Evolutionary conservation across 768 basidiomycete species (phyloP).

Genomic region (Macrolepiota dolichaula): DNA sequence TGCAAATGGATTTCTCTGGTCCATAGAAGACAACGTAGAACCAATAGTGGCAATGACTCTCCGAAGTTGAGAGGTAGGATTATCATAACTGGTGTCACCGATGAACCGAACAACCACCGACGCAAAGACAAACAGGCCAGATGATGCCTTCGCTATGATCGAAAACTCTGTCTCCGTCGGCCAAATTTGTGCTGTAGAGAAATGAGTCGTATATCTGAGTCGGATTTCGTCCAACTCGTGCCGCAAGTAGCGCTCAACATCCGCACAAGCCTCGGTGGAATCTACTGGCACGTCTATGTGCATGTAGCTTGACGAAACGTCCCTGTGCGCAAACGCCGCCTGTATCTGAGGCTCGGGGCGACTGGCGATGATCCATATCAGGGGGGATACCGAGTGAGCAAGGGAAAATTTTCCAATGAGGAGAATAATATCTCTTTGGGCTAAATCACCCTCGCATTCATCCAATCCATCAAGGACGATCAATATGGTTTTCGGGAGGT

Average conservation of each 20-base stretch:
- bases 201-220: background rate
- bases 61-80: too few relatives aligned
- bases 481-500: background rate
- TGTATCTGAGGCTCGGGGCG: slow-evolving; percentile 22
- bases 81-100: slow-evolving; percentile 3
- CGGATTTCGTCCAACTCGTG: slow-evolving; percentile 8
- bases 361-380: too few relatives aligned
- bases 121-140: too few relatives aligned
- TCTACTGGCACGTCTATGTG: slow-evolving; percentile 4
- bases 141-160: too few relatives aligned
- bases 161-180: too few relatives aligned
- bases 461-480: too few relatives aligned
- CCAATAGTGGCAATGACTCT: background rate
- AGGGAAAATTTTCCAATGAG: slow-evolving; percentile 5
- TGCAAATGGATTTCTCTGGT: background rate
- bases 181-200: slow-evolving; percentile 3
- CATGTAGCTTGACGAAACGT: background rate
- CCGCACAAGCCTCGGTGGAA: slow-evolving; percentile 12
- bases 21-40: background rate
- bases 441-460: too few relatives aligned
- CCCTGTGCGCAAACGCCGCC: slow-evolving; percentile 4
- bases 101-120: too few relatives aligned
- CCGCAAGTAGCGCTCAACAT: too few relatives aligned
- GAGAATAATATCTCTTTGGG: slow-evolving; percentile 16
- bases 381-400: slow-evolving; percentile 2